These are phyloP conservation scores for Ciborinia camelliae DNA, from an alignment of 2,329 filamentous ascomycete genomes.

Conservation along the genomic window DNA sequence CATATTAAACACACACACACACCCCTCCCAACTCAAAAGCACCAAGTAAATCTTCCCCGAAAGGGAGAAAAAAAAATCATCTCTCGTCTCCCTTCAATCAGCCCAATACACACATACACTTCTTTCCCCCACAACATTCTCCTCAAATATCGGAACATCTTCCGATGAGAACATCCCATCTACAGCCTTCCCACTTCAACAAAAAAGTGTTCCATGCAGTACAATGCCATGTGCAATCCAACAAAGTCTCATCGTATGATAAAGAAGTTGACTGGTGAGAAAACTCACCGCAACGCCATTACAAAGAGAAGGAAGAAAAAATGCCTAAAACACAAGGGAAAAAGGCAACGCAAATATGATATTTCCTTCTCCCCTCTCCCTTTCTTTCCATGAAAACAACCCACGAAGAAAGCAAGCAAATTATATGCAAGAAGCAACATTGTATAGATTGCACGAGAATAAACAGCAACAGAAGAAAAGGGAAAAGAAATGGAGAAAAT, in stretches of 20 bases:
- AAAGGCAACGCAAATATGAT: slow-evolving; percentile 4
- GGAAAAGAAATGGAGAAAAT: not conserved
- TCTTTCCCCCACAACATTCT: not conserved
- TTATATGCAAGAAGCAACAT: slow-evolving; percentile 13
- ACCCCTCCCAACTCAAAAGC: no score
- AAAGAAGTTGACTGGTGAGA: slow-evolving; percentile 13
- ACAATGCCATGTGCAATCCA: slow-evolving; percentile 2
- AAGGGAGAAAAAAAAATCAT: not conserved
- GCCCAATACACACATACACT: not conserved
- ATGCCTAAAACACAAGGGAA: not conserved
- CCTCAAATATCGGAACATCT: not conserved
- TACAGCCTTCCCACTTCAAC: not conserved
- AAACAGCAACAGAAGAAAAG: not conserved
- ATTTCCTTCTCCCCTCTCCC: not conserved
- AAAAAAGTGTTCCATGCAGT: not conserved
- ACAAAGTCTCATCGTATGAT: slow-evolving; percentile 9
- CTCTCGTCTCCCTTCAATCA: not conserved
- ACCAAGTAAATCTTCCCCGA: not conserved
- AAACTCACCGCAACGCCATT: not conserved
- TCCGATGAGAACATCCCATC: not conserved
- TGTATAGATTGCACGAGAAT: slow-evolving; percentile 9
- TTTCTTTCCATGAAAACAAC: not conserved
- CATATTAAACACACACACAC: not conserved
- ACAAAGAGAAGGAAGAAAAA: not conserved
- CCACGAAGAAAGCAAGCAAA: slow-evolving; percentile 8